Base-by-base conservation (phyloP, 345 rosid genomes). In the Orychophragmus violaceus region DNA sequence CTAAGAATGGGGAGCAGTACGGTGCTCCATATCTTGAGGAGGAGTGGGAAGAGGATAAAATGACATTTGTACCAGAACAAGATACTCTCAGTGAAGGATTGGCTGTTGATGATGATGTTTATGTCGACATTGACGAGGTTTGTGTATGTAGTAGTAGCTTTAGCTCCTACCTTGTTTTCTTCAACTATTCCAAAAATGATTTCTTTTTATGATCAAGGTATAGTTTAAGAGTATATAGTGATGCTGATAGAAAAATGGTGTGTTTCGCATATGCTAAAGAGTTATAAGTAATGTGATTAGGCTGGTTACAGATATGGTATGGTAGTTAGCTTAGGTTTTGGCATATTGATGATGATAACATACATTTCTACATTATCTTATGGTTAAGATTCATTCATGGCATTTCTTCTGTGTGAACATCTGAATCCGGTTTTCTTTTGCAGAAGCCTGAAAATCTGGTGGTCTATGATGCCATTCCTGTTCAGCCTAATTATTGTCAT, bases 1-100 rank as follows among this genome's bases (percentile, higher is more conserved):
- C 99, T 0, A 94, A 90, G 83, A 94, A 94, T 35, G 99, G 99
- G n/a, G 99, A 94, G 75, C 89, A 94, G 76, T 94, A 94, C 63
- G 99, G 99, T 33, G 99, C 99, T 6, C 99, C 99, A 0, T 94
- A 81, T 70, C 66, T 90, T 66, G 99, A 90, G 70, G 99, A 94
- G 79, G 97, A 90, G 56, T 94, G 97, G 99, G 96, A 88, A 65
- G 74, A 69, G 33, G 75, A 67, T 62, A 83, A 77, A 22, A 80
- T 66, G 63, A 75, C 78, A 29, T 36, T 77, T 23, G 71, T 84
- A 32, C 89, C 91, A 0, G 82, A 85, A 41, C 84, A 75, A 76
- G 87, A 77, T 58, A 69, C 67, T 57, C 74, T 73, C 21, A 44
- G 78, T 44, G 82, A 82, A 55, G 62, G 66, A 16, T 57, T 65